Base-by-base conservation (phyloP, 768 basidiomycete species). In the Tricholoma bakamatsutake region DNA sequence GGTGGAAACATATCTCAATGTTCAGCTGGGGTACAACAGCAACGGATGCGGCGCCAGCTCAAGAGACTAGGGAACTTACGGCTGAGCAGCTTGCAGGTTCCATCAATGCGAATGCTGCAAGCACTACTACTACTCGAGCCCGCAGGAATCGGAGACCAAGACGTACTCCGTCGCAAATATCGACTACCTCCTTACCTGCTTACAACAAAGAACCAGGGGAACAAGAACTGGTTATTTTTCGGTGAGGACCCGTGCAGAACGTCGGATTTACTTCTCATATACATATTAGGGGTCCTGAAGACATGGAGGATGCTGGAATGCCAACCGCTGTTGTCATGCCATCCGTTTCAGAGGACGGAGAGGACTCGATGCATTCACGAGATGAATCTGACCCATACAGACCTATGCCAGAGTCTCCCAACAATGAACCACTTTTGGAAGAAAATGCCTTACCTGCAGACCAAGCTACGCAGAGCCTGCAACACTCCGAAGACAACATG, bases 191-290 rank as follows among this genome's bases (percentile, higher is more conserved):
- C 5, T 67, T 93, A 30, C 90, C 90, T 5, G 81, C 77, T 28
- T 93, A 93, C 61, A 88, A 81, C 73, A 90, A 90, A 69, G 90
- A 93, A 57, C 88, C 90, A 0, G 90, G 89, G 13, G 90, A 90
- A 48, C 76, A 85, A 37, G 90, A 93, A 66, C 75, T 93, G 28
- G 90, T 93, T 5, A 82, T 93, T 51, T 72, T 75, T 53, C 73
- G 79, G 75, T 80, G 52, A 56, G 69, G 64, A 27, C 3, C 27
- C 28, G 15, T 31, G n/a, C 9, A 3, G 12, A 10, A 28, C 17
- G 6, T n/a, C 17, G 27, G 46, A 48, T 30, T 4, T 17, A n/a
- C 9, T 45, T 37, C 31, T 31, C 30, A 52, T 11, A 27, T 48
- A 33, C 24, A 31, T 35, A 50, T 28, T 61, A 84, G 82, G 46